These are phyloP conservation scores for Ustilaginoidea virens DNA, from an alignment of 2,329 filamentous ascomycete species.

Conservation along the genomic window DNA sequence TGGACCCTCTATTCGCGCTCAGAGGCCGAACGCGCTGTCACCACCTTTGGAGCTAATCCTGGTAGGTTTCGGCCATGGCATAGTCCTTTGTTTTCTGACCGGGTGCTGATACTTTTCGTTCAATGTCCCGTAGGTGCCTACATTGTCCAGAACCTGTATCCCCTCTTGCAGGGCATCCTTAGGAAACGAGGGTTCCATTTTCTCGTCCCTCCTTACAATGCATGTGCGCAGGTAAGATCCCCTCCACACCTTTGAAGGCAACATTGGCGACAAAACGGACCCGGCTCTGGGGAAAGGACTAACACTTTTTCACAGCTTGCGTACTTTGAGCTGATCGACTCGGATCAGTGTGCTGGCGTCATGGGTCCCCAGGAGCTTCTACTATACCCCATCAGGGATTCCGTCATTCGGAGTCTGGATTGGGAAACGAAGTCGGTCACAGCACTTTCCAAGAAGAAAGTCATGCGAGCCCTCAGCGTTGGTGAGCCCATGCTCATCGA, in stretches of 20 bases:
- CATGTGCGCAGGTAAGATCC: conserved; percentile 59
- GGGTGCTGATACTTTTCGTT: too few species aligned
- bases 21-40: conserved; percentile 65
- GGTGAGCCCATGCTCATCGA: conserved; percentile 66
- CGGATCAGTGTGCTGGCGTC: conserved; percentile 56
- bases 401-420: conserved; percentile 52
- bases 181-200: conserved; percentile 55
- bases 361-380: conserved; percentile 77
- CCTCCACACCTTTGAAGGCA: background rate
- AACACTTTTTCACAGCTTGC: conserved; percentile 38
- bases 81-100: background rate
- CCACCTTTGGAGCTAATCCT: conserved; percentile 65
- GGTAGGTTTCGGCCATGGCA: conserved; percentile 30
- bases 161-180: conserved; percentile 61
- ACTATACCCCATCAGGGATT: conserved; percentile 67
- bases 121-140: conserved; percentile 66
- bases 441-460: conserved; percentile 48
- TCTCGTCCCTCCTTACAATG: conserved; percentile 73
- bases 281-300: too few species aligned
- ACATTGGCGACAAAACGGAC: too few species aligned
- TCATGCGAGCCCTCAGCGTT: conserved; percentile 53
- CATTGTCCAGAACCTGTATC: conserved; percentile 56
- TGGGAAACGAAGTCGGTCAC: conserved; percentile 52
- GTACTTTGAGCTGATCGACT: conserved; percentile 55
- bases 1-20: conserved; percentile 80